Base-by-base conservation (phyloP, 179 eudicot genomes). In the Beta lomatogona region DNA sequence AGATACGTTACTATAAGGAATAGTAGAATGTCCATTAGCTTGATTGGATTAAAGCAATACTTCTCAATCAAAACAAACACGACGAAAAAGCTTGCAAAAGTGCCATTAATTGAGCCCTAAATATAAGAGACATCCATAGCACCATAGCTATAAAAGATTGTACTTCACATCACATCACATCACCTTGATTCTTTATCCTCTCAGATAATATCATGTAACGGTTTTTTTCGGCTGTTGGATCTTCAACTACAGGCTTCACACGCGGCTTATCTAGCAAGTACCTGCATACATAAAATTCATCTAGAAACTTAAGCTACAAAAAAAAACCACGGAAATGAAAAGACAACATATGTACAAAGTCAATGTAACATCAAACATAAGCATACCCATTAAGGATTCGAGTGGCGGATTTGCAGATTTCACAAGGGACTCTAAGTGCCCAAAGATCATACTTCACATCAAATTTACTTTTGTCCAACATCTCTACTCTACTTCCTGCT, bases 401-500 rank as follows among this genome's bases (percentile, higher is more conserved):
- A 76, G 93, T 91, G 64, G 92, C 98, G 57, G 89, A 80, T 86
- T 90, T 94, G 89, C 99, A 96, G 55, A 88, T 74, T 79, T 94
- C 91, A 52, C 98, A 85, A 68, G 98, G 99, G 48, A 92, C 83
- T 78, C 93, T 89, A 81, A 96, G 89, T 2, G 99, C 98, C 93
- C 88, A 94, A 81, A 96, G 77, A 80, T 92, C 86, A 85, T 90
- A 82, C 25, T 89, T 87, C 80, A 91, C 88, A 84, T 96, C 94
- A 86, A 92, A 94, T 82, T 87, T 93, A 82, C 90, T 94, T 85
- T 96, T 96, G 50, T 96, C 99, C 91, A 94, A 78, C 92, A 94
- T 89, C 63, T 72, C 79, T 59, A 45, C 53, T 61, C 71, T 36
- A 41, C 57, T 74, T 73, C 48, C 9, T 19, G 22, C 64, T 73